A percentile compares a stretch with the other conserved stretches of the same genome.
These are phyloP conservation scores for Knufia fluminis DNA, from an alignment of 2,329 filamentous ascomycete species.

Conservation along the genomic window DNA sequence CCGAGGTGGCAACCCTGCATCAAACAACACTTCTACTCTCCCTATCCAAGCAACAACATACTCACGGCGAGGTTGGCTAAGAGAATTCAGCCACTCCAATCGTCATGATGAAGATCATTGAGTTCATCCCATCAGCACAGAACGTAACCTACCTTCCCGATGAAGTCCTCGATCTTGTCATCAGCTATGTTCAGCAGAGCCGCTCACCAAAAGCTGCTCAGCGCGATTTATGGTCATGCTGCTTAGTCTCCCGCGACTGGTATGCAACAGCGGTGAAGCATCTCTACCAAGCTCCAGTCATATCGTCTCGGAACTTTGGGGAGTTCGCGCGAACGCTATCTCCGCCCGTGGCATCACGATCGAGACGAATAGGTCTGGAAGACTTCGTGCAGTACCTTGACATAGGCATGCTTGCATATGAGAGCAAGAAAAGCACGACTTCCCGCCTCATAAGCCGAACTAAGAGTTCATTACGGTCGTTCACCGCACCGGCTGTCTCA, in stretches of 20 bases:
- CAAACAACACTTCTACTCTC: too few species aligned
- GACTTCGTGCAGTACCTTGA: conserved; percentile 43
- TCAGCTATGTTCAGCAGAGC: conserved; percentile 11
- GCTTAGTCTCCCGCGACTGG: conserved; percentile 47
- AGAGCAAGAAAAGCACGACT: conserved; percentile 49
- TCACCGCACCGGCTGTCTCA: conserved; percentile 48
- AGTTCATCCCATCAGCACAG: neutral
- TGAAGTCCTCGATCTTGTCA: conserved; percentile 15
- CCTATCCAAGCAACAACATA: too few species aligned
- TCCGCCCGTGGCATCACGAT: conserved; percentile 40
- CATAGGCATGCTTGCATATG: conserved; percentile 48
- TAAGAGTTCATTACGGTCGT: conserved; percentile 43
- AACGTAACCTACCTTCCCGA: conserved; percentile 12
- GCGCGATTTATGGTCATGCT: conserved; percentile 41
- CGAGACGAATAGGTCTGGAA: conserved; percentile 29
- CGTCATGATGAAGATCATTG: conserved; percentile 7
- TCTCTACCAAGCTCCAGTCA: conserved; percentile 45
- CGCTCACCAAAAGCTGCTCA: conserved; percentile 29
- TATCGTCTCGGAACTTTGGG: conserved; percentile 44
- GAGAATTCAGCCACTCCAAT: too few species aligned
- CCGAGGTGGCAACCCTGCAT: too few species aligned
- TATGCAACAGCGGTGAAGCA: conserved; percentile 42
- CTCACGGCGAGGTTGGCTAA: too few species aligned
- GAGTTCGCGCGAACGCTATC: conserved; percentile 47
- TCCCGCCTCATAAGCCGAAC: conserved; percentile 48